Percentiles rank a stretch among this genome's conserved stretches.
Evolutionary conservation across 352 stramenopile species (phyloP).

Genomic region (Aphanomyces invadans): DNA sequence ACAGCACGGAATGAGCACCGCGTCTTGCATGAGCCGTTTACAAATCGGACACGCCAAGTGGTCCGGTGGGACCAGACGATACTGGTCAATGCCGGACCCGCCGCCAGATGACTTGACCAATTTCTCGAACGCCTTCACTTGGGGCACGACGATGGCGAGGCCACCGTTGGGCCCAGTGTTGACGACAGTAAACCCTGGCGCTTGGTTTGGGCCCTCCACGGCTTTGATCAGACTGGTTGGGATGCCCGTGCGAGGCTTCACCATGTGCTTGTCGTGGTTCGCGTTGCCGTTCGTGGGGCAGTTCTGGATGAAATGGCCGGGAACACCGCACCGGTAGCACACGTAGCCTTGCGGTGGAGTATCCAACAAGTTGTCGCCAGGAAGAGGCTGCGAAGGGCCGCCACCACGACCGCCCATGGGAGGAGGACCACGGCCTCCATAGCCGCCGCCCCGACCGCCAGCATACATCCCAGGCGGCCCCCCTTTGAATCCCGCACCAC

Average conservation of each 20-base stretch:
- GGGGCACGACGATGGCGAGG: constrained; percentile 84
- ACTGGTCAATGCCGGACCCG: constrained; percentile 84
- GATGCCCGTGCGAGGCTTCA: constrained; percentile 85
- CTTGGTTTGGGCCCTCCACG: constrained; percentile 77
- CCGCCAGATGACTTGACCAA: constrained; percentile 83
- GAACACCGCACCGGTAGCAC: constrained; percentile 75
- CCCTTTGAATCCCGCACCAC: constrained; percentile 52
- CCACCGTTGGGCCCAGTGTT: constrained; percentile 68
- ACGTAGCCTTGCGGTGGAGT: constrained; percentile 79
- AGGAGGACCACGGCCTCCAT: constrained; percentile 38
- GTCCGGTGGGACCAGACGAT: constrained; percentile 83
- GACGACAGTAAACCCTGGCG: constrained; percentile 80
- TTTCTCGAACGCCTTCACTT: constrained; percentile 90
- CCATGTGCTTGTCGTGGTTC: constrained; percentile 80
- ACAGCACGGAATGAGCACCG: constrained; percentile 80
- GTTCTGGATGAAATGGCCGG: constrained; percentile 84
- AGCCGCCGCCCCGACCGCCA: constrained; percentile 34
- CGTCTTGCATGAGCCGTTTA: constrained; percentile 83
- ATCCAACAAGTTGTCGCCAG: constrained; percentile 27
- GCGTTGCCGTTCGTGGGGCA: constrained; percentile 83
- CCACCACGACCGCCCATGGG: constrained; percentile 23
- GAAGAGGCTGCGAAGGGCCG: constrained; percentile 24
- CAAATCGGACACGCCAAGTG: constrained; percentile 84
- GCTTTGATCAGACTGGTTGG: constrained; percentile 86
- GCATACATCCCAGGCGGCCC: not conserved